phyloP scores from a whole-genome alignment of 768 basidiomycete genomes.

The Mycena filopes region DNA sequence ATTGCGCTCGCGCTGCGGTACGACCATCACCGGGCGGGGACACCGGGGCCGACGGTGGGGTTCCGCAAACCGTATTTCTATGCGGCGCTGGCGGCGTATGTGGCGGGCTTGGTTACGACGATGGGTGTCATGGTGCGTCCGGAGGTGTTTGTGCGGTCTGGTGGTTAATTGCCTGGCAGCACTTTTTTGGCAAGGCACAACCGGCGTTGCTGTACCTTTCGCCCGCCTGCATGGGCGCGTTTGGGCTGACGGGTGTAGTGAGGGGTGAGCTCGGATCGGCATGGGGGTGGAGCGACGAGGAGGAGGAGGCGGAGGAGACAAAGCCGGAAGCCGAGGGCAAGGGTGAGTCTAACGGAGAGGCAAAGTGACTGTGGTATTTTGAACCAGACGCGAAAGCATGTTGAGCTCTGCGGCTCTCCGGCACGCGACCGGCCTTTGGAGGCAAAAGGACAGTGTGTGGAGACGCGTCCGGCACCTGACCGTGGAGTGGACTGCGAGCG shows the following conservation, averaged over 20 bases:
- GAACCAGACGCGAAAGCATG: too few relatives aligned
- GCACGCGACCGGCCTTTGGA: too few relatives aligned
- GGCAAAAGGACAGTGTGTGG: background rate
- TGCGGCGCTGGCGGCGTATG: constrained; percentile 76
- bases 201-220: constrained; percentile 94
- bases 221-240: constrained; percentile 81
- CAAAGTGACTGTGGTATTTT: too few relatives aligned
- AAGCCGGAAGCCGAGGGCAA: background rate
- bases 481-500: background rate
- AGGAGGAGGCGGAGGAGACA: constrained; percentile 37
- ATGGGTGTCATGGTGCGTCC: constrained; percentile 76
- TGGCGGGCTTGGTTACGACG: constrained; percentile 75
- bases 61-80: constrained; percentile 83
- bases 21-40: constrained; percentile 64
- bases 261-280: constrained; percentile 77
- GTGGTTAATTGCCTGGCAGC: constrained; percentile 38
- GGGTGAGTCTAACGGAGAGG: background rate
- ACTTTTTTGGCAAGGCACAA: constrained; percentile 78
- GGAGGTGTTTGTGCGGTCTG: background rate
- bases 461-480: background rate
- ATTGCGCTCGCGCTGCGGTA: constrained; percentile 88
- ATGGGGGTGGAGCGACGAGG: constrained; percentile 79
- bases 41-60: constrained; percentile 18
- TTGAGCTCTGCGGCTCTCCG: too few relatives aligned
- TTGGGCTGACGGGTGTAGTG: constrained; percentile 64